Evolutionary conservation across 352 stramenopile genomes (phyloP).

Genomic region (Thraustochytrium striatum): DNA sequence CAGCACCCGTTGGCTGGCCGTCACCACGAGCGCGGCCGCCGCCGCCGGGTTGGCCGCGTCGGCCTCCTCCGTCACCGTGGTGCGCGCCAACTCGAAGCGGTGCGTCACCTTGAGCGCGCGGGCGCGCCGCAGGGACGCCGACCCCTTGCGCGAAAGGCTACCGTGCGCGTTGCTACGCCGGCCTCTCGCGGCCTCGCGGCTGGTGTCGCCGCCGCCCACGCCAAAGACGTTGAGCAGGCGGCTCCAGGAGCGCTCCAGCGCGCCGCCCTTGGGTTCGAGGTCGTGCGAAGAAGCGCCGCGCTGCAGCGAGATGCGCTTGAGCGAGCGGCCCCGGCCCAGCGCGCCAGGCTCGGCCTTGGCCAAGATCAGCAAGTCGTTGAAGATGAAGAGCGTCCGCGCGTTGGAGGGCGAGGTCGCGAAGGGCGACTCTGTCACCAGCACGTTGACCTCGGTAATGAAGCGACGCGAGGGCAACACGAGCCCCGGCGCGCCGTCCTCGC

Average conservation of each 20-base stretch:
- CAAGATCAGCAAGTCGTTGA: conserved; percentile 35
- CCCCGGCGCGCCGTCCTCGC: conserved; percentile 5
- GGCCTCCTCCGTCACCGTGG: neutral
- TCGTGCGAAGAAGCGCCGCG: neutral
- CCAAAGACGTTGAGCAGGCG: conserved; percentile 6
- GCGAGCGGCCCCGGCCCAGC: neutral
- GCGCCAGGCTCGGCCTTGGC: neutral
- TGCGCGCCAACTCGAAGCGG: conserved; percentile 21
- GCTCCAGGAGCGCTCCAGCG: neutral
- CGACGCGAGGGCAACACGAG: conserved; percentile 18
- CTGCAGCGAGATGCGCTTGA: neutral
- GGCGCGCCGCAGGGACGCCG: neutral
- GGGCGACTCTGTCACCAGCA: neutral
- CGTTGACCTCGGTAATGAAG: neutral
- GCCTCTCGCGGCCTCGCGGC: neutral
- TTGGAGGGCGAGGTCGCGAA: neutral
- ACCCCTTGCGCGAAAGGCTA: neutral
- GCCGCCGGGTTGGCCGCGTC: neutral
- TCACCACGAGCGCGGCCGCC: neutral
- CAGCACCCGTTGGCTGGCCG: conserved; percentile 13
- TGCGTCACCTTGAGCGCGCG: conserved; percentile 14
- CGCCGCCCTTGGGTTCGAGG: neutral
- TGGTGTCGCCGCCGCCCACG: neutral
- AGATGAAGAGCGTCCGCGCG: conserved; percentile 32
- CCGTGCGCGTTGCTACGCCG: neutral